Evolutionary conservation across 2,329 filamentous ascomycete genomes (phyloP).

Genomic region (Waltergamsia citrina): DNA sequence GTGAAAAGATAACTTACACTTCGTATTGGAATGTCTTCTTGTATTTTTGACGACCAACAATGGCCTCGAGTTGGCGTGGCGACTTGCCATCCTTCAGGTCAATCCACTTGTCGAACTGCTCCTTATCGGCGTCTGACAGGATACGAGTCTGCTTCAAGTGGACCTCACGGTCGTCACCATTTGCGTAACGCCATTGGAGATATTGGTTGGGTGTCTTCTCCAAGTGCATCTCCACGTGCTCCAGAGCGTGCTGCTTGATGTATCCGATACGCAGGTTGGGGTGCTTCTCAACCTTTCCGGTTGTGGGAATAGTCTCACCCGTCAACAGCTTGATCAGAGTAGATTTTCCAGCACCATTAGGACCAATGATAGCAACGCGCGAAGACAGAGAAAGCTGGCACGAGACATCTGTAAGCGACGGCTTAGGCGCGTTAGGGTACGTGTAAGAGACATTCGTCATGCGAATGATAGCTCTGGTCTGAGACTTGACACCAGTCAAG

Average conservation of each 20-base stretch:
- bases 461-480: slow-evolving; percentile 86
- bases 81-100: slow-evolving; percentile 79
- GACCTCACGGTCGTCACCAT: slow-evolving; percentile 94
- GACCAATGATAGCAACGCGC: slow-evolving; percentile 89
- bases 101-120: slow-evolving; percentile 84
- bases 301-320: slow-evolving; percentile 76
- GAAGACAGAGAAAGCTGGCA: slow-evolving; percentile 83
- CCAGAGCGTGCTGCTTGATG: slow-evolving; percentile 97
- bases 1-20: slow-evolving; percentile 47
- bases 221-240: slow-evolving; percentile 99
- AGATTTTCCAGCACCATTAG: slow-evolving; percentile 96
- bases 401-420: slow-evolving; percentile 80
- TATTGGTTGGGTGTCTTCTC: slow-evolving; percentile 99
- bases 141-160: slow-evolving; percentile 95
- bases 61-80: slow-evolving; percentile 66
- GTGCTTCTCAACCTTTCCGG: slow-evolving; percentile 91
- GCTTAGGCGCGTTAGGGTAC: slow-evolving; percentile 85
- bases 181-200: slow-evolving; percentile 94
- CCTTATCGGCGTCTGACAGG: slow-evolving; percentile 73
- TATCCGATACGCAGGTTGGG: slow-evolving; percentile 98
- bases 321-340: slow-evolving; percentile 97
- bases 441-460: slow-evolving; percentile 88
- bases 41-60: slow-evolving; percentile 95
- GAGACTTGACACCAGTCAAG: slow-evolving; percentile 87
- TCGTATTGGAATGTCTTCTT: slow-evolving; percentile 99